A percentile compares a stretch with the other conserved stretches of the same genome.
phyloP scores from a whole-genome alignment of 108 stramenopile genomes.

The Skeletonema marinoi region DNA sequence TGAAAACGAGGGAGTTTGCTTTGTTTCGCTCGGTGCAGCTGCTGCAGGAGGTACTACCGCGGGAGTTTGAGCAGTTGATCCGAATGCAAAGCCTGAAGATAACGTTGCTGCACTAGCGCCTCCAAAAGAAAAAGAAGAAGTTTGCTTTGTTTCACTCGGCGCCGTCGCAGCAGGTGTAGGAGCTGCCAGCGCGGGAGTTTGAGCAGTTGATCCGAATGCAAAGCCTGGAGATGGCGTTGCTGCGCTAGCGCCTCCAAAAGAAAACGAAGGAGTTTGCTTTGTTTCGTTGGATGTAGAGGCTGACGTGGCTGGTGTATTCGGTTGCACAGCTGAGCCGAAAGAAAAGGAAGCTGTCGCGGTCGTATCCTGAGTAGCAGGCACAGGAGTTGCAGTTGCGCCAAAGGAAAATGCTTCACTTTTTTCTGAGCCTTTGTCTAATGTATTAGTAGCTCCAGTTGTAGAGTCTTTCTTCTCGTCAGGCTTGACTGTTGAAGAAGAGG shows the following conservation, averaged over 20 bases:
- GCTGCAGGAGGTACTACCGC: neutral
- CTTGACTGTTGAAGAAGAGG: neutral
- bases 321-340: constrained; percentile 1
- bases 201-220: neutral
- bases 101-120: neutral
- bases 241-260: neutral
- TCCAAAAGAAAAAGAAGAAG: neutral
- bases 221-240: neutral
- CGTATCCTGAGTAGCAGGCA: neutral
- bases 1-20: neutral
- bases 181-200: neutral
- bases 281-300: neutral
- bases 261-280: neutral
- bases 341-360: neutral
- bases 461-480: neutral
- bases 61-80: neutral
- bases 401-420: neutral
- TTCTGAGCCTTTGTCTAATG: neutral
- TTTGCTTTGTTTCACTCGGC: neutral
- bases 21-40: neutral
- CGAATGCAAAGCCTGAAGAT: neutral
- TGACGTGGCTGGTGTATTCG: neutral
- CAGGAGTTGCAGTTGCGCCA: neutral
- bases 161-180: neutral
- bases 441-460: neutral